Base-by-base conservation (phyloP, 108 stramenopile species). In the Fistulifera pelliculosa region DNA sequence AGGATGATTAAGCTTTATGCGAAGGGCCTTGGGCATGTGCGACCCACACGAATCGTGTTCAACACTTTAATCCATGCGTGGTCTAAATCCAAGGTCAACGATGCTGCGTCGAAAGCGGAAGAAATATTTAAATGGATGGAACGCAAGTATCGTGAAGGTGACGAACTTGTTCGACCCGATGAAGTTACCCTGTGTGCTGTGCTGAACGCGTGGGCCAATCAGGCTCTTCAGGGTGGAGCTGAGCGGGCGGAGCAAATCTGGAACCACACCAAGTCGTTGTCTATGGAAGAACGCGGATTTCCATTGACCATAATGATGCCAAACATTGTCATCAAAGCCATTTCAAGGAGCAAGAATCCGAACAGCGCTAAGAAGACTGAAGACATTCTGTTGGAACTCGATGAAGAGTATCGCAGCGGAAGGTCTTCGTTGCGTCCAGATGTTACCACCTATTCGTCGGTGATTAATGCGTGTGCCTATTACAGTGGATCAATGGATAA, bases 101-200 rank as follows among this genome's bases (percentile, higher is more conserved):
- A 73, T 18, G 66, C 79, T 15, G 80, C 77, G 0, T 42, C 62
- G 23, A 57, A 65, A 18, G 80, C 85, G 27, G 76, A 86, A 70
- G 49, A 56, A 47, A 54, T 82, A 24, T 70, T 88, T 17, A 61
- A 61, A 17, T 81, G 80, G 80, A 81, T 88, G 80, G 86, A 88
- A 56, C 60, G 54, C 27, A 74, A 79, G 50, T 74, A 73, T 59
- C 26, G 26, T 23, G 66, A 41, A 8, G 73, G 73, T 18, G 85
- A 81, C 38, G 77, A 75, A 31, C 65, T 66, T 23, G 63, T 74
- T 22, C 58, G 65, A 49, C 83, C 83, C 13, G 83, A 85, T 51
- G 80, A 73, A 25, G 65, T 81, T 0, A 85, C 73, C 23, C 76
- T 85, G 25, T 75, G 77, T 60, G 66, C 64, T 21, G 83, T 85